Evolutionary conservation across 2,329 filamentous ascomycete genomes (phyloP).

Genomic region (Aotearoamyces nothofagi): DNA sequence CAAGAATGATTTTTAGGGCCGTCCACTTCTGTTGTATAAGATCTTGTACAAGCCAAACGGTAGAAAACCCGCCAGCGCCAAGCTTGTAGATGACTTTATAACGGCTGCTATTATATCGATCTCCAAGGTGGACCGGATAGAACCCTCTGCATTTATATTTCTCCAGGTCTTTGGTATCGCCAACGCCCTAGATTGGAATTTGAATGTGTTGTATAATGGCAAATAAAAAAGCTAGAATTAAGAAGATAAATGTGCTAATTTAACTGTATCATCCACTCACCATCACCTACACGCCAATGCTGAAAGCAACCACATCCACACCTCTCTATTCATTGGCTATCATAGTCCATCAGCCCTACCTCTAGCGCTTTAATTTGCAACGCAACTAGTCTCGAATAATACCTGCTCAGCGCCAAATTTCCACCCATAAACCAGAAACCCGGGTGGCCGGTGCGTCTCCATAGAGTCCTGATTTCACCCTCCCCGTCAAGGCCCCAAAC

Average conservation of each 20-base stretch:
- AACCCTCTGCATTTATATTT: constrained; percentile 23
- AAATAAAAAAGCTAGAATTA: too few species aligned
- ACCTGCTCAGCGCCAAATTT: constrained; percentile 30
- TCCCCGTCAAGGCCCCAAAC: constrained; percentile 30
- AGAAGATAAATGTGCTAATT: too few species aligned
- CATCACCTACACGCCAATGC: too few species aligned
- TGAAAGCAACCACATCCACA: too few species aligned
- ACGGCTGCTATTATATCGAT: constrained; percentile 23
- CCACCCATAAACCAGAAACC: constrained; percentile 38
- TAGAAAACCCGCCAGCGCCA: constrained; percentile 27
- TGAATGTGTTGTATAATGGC: too few species aligned
- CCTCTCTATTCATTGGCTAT: constrained; percentile 5
- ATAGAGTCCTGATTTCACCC: constrained; percentile 27
- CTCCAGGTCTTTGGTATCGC: neutral
- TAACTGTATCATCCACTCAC: too few species aligned
- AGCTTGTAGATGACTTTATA: constrained; percentile 29
- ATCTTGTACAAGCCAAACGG: constrained; percentile 28
- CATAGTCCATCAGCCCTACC: constrained; percentile 19
- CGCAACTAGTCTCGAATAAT: constrained; percentile 29
- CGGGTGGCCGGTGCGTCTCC: constrained; percentile 29
- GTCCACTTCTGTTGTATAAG: neutral
- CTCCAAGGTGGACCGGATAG: constrained; percentile 26
- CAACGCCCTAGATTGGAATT: too few species aligned
- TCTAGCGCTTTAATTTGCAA: constrained; percentile 32
- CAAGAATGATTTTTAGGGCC: neutral